phyloP scores from a whole-genome alignment of 371 early-diverging fungal genomes.

The Lichtheimia ornata region DNA sequence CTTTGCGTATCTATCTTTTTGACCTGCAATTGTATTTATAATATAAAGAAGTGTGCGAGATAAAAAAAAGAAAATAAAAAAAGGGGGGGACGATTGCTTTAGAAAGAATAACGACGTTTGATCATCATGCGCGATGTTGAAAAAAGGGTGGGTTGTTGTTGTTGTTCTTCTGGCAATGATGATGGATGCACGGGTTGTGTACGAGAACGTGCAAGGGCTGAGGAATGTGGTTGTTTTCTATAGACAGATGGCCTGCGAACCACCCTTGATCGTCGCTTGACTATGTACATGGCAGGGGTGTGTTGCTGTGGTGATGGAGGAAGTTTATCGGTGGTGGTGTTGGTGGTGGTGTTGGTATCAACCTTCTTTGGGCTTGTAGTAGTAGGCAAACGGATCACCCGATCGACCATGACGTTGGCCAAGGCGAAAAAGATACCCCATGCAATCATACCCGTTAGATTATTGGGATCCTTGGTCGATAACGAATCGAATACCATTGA shows the following conservation, averaged over 20 bases:
- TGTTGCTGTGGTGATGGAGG: background rate
- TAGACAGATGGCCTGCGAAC: conserved; percentile 8
- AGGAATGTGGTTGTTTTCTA: conserved; percentile 4
- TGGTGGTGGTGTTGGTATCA: conserved; percentile 4
- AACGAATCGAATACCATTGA: conserved; percentile 35
- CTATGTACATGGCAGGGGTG: background rate
- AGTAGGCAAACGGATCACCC: conserved; percentile 6
- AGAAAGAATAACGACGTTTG: conserved; percentile 12
- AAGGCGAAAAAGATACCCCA: conserved; percentile 43
- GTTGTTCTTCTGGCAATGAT: background rate
- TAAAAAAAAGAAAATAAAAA: background rate
- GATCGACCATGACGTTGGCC: conserved; percentile 34
- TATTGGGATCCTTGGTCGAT: conserved; percentile 13
- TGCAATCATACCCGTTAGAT: conserved; percentile 27
- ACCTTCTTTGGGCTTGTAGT: background rate
- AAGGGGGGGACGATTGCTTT: too few relatives aligned
- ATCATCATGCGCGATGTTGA: background rate
- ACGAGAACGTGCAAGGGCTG: conserved; percentile 6
- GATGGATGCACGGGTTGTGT: conserved; percentile 4
- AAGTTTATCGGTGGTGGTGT: background rate
- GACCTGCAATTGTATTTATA: too few relatives aligned
- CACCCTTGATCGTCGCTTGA: conserved; percentile 6
- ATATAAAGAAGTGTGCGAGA: background rate
- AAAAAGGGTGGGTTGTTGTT: background rate
- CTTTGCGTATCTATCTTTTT: too few relatives aligned